Evolutionary conservation across 2,329 filamentous ascomycete species (phyloP), one percentile per base, ranked within the genome.

Genomic region (Aspergillus sp.): DNA sequence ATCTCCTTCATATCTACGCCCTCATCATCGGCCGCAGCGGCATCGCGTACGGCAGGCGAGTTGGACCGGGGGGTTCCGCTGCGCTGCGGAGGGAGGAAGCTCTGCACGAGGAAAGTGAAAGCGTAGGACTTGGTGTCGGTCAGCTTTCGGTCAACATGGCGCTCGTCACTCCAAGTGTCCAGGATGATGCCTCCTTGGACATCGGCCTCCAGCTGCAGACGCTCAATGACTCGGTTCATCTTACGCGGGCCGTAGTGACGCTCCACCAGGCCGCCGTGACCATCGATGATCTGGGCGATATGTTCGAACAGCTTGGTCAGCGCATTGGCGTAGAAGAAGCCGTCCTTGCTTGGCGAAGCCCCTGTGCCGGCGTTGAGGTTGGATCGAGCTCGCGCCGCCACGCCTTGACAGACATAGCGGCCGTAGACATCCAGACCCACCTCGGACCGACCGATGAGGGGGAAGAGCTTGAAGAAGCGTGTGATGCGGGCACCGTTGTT

Each of bases 51-150:
- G 0, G 90, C 90, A 1, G 94, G 94, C 1, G 93, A 96, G 64
- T 84, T 88, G 39, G 91, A 86, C 48, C 91, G 85, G 2, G 89
- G 84, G 2, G 88, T 88, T 1, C 86, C 86, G 10, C 82, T 81
- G 62, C 88, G 88, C 60, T 91, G 89, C 30, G 85, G 82, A 0
- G 91, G 87, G 50, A 96, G 75, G 73, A 96, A 97, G 78, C 93
- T 97, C 77, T 97, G 93, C 0, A 98, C 93, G 48, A 99, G 80
- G 72, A 99, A 99, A 0, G 93, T 96, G 75, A 96, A 99, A 0
- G 95, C 93, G 73, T 99, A 99, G 58, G 93, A 96, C 79, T 96
- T 98, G 75, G 96, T 91, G 71, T 99, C 95, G 2, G 91, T 98
- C 62, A 99, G 81, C 71, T 90, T 91, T 68, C 94, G 86, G 71